Percentiles rank a stretch among this genome's conserved stretches.
phyloP scores from a whole-genome alignment of 2,329 filamentous ascomycete genomes.

The Achaetomium macrosporum region DNA sequence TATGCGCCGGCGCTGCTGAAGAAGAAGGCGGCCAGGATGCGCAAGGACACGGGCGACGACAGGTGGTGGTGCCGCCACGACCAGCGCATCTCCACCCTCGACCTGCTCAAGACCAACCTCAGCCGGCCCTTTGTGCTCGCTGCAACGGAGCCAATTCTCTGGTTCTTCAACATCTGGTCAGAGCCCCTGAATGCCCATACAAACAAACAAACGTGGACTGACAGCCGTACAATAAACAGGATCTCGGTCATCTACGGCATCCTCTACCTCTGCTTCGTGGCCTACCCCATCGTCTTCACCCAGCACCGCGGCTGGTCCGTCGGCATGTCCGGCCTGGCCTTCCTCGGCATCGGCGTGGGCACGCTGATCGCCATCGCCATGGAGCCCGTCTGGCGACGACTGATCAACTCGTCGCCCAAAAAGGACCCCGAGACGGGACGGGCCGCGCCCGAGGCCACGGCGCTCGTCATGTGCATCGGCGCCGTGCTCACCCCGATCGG shows the following conservation, averaged over 20 bases:
- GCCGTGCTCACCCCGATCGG: constrained; percentile 69
- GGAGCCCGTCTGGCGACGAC: constrained; percentile 66
- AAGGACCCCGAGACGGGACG: constrained; percentile 57
- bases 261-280: constrained; percentile 79
- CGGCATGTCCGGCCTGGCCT: constrained; percentile 69
- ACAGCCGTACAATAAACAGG: constrained; percentile 33
- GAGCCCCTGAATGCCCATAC: constrained; percentile 15
- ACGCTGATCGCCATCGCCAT: constrained; percentile 54
- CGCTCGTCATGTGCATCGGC: constrained; percentile 72
- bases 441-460: constrained; percentile 71
- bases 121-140: constrained; percentile 72
- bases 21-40: constrained; percentile 55
- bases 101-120: constrained; percentile 68
- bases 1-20: constrained; percentile 68
- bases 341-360: constrained; percentile 64
- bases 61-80: constrained; percentile 80
- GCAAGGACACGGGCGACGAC: constrained; percentile 64
- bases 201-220: background rate
- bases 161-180: constrained; percentile 63
- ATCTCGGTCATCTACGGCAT: constrained; percentile 83
- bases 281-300: constrained; percentile 79
- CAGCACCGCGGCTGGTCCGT: constrained; percentile 69
- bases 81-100: constrained; percentile 55
- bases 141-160: constrained; percentile 73
- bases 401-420: constrained; percentile 70